Conservation (phyloP, 1,284 basidiomycete genomes). For the Boletus albobrunnescens region DNA sequence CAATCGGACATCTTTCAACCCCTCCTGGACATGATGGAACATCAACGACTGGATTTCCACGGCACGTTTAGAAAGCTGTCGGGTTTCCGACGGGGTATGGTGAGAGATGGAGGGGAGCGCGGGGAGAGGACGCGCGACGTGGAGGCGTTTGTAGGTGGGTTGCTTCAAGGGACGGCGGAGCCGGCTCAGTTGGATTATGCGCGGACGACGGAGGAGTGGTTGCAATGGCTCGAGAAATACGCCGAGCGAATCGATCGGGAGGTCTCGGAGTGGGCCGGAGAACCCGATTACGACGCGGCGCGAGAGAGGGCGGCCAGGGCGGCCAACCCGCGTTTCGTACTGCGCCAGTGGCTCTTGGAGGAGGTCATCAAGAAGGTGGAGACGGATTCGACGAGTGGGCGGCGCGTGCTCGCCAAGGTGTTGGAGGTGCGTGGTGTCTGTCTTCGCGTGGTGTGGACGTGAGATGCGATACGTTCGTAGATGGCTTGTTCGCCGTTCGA, state of each 20-base stretch:
- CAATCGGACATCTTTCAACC: constrained; percentile 57
- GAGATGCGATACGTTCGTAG: constrained; percentile 34
- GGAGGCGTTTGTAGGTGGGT: constrained; percentile 43
- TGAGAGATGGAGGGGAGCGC: constrained; percentile 19
- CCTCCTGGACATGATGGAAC: constrained; percentile 66
- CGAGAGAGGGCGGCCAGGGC: constrained; percentile 44
- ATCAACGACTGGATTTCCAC: constrained; percentile 78
- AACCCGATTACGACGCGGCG: constrained; percentile 38
- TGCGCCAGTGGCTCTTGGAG: constrained; percentile 91
- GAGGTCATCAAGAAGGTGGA: constrained; percentile 75
- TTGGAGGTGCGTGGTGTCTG: constrained; percentile 52
- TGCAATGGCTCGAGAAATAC: constrained; percentile 68
- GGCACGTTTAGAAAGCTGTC: constrained; percentile 71
- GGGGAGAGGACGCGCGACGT: constrained; percentile 30
- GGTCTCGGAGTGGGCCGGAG: constrained; percentile 38
- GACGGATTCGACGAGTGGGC: constrained; percentile 53
- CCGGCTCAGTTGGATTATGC: constrained; percentile 41
- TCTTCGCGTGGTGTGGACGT: neutral
- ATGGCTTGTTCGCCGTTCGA: constrained; percentile 82
- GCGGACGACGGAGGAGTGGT: constrained; percentile 48
- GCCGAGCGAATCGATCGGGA: constrained; percentile 59
- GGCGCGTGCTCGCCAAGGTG: constrained; percentile 66
- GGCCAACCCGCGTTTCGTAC: constrained; percentile 83
- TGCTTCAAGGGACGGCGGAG: constrained; percentile 50
- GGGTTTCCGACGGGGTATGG: constrained; percentile 55